These are phyloP conservation scores for Backusella mclennaniae DNA, from an alignment of 192 early-diverging fungal genomes.

Conservation along the genomic window DNA sequence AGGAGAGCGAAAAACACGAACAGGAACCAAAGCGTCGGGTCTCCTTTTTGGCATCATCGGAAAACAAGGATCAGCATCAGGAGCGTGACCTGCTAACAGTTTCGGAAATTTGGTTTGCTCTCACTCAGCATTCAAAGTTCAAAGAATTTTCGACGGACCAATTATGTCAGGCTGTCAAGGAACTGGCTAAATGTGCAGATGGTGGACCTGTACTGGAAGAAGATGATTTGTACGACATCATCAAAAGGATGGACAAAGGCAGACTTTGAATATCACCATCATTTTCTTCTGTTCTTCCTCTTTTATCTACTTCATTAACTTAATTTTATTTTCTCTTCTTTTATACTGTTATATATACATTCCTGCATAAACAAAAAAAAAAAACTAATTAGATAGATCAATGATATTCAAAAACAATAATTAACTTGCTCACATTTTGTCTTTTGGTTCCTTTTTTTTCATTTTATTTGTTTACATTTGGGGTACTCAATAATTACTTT, in stretches of 20 bases:
- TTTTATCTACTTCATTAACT: neutral
- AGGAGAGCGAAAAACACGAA: neutral
- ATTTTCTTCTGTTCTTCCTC: neutral
- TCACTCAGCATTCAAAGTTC: constrained; percentile 11
- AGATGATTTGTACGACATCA: constrained; percentile 15
- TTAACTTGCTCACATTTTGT: neutral
- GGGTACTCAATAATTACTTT: too few species aligned
- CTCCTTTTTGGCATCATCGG: neutral
- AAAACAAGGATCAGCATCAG: neutral
- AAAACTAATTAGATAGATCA: neutral
- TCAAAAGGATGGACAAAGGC: constrained; percentile 21
- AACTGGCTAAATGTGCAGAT: constrained; percentile 14
- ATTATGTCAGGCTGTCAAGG: constrained; percentile 16
- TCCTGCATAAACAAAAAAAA: neutral
- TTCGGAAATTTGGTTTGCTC: constrained; percentile 20
- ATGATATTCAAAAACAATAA: neutral
- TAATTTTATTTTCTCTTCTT: neutral
- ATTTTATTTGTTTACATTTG: too few species aligned
- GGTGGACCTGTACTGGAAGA: constrained; percentile 17
- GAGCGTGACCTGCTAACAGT: neutral
- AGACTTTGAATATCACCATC: neutral
- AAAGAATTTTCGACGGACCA: constrained; percentile 4
- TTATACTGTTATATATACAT: neutral
- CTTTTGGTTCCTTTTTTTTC: neutral
- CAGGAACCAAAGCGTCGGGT: neutral